Base-by-base conservation (phyloP, 2,329 filamentous ascomycete genomes). In the Fonsecaea multimorphosa region DNA sequence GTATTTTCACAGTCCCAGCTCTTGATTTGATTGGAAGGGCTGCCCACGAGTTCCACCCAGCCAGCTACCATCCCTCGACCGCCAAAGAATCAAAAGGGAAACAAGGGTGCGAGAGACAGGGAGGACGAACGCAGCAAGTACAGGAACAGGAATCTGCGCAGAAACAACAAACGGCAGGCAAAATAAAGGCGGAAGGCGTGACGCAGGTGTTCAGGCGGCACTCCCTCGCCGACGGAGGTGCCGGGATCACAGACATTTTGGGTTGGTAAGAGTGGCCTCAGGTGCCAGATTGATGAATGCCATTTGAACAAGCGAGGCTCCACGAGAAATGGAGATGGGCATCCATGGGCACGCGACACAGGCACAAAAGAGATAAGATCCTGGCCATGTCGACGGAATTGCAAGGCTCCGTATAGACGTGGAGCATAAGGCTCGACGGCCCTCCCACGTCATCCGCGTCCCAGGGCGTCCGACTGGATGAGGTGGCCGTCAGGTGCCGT, bases 341-440 rank as follows among this genome's bases (percentile, higher is more conserved):
- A 27, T n/a, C 16, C 31, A 19, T 32, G 57, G 57, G 57, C 57
- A 59, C 57, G 57, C 57, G 57, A 59, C 57, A 59, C 57, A 32
- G 16, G 27, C 44, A n/a, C 24, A 51, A 16, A 46, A 31, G 19
- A 24, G 49, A 54, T 34, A 36, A 11, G 57, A 52, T n/a, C 16
- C 29, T 22, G 38, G 29, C 44, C 44, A 34, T 19, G 44, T 29
- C 44, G 49, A 52, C 40, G 44, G 57, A 40, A 34, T 22, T 14
- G 44, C 46, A 51, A 59, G 57, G 57, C 57, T 59, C 57, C 57
- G 44, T 59, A 36, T 51, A 29, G 57, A 5, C 44, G 24, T 49
- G 19, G 19, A 24, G 44, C 44, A 49, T 49, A 49, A 49, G 44
- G 19, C 44, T 32, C 44, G 19, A 59, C 29, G 44, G 22, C 12